These are phyloP conservation scores for Terfezia boudieri DNA, from an alignment of 495 filamentous ascomycete genomes.

Conservation along the genomic window DNA sequence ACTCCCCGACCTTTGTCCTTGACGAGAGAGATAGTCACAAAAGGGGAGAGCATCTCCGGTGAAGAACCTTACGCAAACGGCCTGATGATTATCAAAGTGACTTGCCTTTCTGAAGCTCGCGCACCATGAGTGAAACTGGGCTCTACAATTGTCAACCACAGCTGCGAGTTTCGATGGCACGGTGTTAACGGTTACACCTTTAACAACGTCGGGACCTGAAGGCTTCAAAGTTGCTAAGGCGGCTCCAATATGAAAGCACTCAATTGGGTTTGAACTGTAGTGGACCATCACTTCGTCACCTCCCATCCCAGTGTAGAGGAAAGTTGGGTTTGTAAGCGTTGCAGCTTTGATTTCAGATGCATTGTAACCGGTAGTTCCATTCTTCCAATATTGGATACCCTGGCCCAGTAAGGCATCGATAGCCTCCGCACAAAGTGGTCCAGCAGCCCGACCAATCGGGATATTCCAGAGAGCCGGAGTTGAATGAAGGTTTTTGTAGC, in stretches of 20 bases:
- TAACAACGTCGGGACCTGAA: neutral
- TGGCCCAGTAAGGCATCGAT: neutral
- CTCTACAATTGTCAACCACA: neutral
- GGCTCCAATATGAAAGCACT: constrained; percentile 22
- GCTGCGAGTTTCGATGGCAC: neutral
- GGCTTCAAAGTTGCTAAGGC: constrained; percentile 4
- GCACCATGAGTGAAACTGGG: constrained; percentile 20
- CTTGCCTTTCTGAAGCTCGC: constrained; percentile 12
- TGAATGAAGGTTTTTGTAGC: neutral
- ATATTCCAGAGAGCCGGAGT: neutral
- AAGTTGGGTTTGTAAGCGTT: constrained; percentile 21
- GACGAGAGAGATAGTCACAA: constrained; percentile 25
- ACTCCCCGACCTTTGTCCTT: neutral
- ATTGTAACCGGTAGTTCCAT: constrained; percentile 7
- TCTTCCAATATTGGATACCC: constrained; percentile 7
- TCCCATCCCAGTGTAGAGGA: constrained; percentile 8
- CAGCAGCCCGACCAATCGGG: constrained; percentile 6
- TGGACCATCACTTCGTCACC: constrained; percentile 16
- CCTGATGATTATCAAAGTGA: constrained; percentile 1
- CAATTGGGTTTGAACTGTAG: constrained; percentile 24
- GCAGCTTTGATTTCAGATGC: constrained; percentile 1
- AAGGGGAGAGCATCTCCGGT: constrained; percentile 25
- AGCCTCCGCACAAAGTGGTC: constrained; percentile 7
- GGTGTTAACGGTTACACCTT: too few species aligned
- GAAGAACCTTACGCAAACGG: constrained; percentile 24